Conservation (phyloP, 495 filamentous ascomycete genomes). For the Wilcoxina mikolae region DNA sequence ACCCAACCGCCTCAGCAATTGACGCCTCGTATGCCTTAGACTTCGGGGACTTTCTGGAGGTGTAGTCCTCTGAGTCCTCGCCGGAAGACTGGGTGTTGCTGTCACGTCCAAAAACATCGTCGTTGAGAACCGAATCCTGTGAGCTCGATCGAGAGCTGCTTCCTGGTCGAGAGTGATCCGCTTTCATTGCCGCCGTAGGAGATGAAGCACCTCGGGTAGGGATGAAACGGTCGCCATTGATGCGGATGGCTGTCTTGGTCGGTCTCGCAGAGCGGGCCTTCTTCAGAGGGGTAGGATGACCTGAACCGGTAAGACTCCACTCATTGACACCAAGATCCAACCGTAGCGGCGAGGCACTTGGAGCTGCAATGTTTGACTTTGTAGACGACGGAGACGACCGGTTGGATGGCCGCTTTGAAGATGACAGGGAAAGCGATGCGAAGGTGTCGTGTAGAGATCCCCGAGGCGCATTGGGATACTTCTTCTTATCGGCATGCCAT, state of each 20-base stretch:
- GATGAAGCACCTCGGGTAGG: conserved; percentile 83
- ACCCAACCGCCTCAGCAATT: conserved; percentile 78
- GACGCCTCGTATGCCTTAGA: conserved; percentile 84
- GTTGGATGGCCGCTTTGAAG: conserved; percentile 34
- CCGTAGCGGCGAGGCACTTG: conserved; percentile 46
- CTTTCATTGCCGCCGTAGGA: conserved; percentile 69
- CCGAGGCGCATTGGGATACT: conserved; percentile 15
- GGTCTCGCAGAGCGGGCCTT: conserved; percentile 47
- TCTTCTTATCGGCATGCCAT: conserved; percentile 20
- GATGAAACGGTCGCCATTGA: conserved; percentile 90
- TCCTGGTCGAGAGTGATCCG: conserved; percentile 38
- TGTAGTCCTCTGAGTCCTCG: conserved; percentile 43
- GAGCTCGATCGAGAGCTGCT: conserved; percentile 45
- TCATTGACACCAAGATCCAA: conserved; percentile 90
- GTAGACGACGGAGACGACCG: conserved; percentile 51
- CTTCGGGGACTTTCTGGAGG: conserved; percentile 62
- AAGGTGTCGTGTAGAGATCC: conserved; percentile 20
- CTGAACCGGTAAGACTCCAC: conserved; percentile 67
- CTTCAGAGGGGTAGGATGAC: conserved; percentile 49
- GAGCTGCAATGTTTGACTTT: conserved; percentile 83
- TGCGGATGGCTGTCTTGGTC: conserved; percentile 65
- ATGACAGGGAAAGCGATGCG: conserved; percentile 19
- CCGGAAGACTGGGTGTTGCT: not conserved
- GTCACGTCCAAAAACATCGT: conserved; percentile 17
- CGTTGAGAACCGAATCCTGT: not conserved